These are phyloP conservation scores for Trypanosoma lewisi DNA, from an alignment of 208 protist genomes.

Conservation along the genomic window DNA sequence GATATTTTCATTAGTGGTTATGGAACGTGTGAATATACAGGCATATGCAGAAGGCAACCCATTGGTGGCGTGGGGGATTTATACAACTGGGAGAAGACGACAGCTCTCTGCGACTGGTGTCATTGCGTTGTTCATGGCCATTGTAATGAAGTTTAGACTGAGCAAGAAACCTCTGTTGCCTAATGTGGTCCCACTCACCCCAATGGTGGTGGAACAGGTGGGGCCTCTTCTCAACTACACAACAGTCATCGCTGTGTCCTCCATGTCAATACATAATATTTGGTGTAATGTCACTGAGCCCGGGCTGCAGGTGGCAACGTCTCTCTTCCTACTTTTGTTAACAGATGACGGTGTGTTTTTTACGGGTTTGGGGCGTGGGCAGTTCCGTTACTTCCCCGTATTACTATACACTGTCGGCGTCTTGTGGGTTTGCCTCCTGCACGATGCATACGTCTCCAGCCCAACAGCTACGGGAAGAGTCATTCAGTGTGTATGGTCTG, in stretches of 20 bases:
- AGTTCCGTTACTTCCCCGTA: constrained; percentile 75
- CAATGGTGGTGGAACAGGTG: constrained; percentile 27
- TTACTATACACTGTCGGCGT: constrained; percentile 33
- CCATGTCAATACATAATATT: constrained; percentile 56
- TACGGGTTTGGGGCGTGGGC: constrained; percentile 28
- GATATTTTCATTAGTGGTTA: constrained; percentile 19
- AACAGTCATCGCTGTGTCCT: constrained; percentile 39
- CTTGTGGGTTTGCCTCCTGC: constrained; percentile 50
- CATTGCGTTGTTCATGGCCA: constrained; percentile 53
- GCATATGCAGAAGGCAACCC: constrained; percentile 12
- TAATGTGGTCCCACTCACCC: constrained; percentile 32
- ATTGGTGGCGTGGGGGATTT: constrained; percentile 53
- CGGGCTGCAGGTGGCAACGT: constrained; percentile 51
- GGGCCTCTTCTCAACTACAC: constrained; percentile 58
- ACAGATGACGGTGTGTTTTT: constrained; percentile 69
- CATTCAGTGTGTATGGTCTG: constrained; percentile 14
- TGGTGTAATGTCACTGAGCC: constrained; percentile 62
- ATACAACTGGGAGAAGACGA: constrained; percentile 54
- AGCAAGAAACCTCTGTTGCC: constrained; percentile 57
- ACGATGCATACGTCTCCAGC: constrained; percentile 35
- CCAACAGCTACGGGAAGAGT: background rate
- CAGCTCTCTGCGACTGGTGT: constrained; percentile 52
- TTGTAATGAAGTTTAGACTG: constrained; percentile 66
- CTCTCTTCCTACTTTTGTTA: constrained; percentile 69
- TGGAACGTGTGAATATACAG: constrained; percentile 19